Evolutionary conservation across 2,329 filamentous ascomycete genomes (phyloP), one percentile per base, ranked within the genome.

Genomic region (Aschersonia sp.): DNA sequence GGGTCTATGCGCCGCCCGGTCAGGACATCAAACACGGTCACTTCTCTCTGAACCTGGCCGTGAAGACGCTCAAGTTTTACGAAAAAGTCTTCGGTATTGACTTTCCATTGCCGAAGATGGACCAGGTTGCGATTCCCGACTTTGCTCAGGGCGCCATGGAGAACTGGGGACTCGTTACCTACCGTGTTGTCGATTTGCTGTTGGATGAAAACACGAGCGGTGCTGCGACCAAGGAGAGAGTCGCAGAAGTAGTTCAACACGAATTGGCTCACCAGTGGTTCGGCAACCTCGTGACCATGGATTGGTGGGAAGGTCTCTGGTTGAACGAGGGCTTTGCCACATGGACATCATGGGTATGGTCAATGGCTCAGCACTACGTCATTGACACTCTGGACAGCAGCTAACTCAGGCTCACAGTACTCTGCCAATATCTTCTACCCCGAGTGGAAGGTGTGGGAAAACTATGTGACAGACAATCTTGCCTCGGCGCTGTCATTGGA

Each of bases 211-310:
- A 94, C 73, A 84, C 79, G 4, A 92, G 86, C 58, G 85, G 88
- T 59, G 89, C 90, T 22, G 83, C 84, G 39, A 87, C 83, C 51
- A 95, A 94, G 70, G 85, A 95, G 69, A 82, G 89, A 40, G 86
- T 97, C 47, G 90, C 90, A 46, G 90, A 95, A 65, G 87, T 92
- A 41, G 90, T 97, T 31, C 89, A 95, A 72, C 90, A 97, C 69
- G 90, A 97, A 65, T 73, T 97, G 61, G 90, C 90, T 41, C 90
- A 97, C 67, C 90, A 95, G 66, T 97, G 90, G 90, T 97, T 97
- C 60, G 90, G 90, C 52, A 95, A 97, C 68, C 70, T 95, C 47
- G 90, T 95, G 31, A 95, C 90, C 47, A 95, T 95, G 88, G 88
- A 95, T 64, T 95, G 94, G 74, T 97, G 90, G 90, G 88, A 95